phyloP scores from a whole-genome alignment of 306 rosid genomes.

The Mimosa pudica region DNA sequence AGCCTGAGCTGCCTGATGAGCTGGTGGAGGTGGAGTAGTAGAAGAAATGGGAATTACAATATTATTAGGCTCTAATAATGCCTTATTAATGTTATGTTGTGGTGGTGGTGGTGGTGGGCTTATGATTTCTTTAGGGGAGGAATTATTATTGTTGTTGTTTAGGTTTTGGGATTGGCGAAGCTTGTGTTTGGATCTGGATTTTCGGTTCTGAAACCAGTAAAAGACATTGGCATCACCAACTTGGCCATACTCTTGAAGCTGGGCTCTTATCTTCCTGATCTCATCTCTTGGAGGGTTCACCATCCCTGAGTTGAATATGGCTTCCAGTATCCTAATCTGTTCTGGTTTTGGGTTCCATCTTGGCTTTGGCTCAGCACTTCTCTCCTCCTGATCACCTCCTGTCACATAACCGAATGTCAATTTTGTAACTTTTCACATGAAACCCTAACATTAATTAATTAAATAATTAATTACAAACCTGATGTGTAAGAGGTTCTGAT shows the following conservation, averaged over 20 bases:
- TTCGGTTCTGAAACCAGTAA: constrained; percentile 97
- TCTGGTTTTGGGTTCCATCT: constrained; percentile 98
- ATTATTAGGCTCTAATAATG: constrained; percentile 21
- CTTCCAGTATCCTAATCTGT: constrained; percentile 87
- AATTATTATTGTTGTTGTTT: constrained; percentile 6
- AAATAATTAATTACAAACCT: constrained; percentile 35
- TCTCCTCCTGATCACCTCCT: constrained; percentile 53
- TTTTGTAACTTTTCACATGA: background rate
- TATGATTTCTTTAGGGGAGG: background rate
- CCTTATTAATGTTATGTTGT: background rate
- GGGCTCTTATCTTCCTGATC: constrained; percentile 86
- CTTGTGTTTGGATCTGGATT: constrained; percentile 96
- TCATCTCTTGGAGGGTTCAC: constrained; percentile 97
- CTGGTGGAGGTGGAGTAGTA: constrained; percentile 33
- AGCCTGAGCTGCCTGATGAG: too few species aligned
- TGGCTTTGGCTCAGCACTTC: constrained; percentile 94
- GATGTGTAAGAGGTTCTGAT: constrained; percentile 66
- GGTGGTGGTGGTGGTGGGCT: background rate
- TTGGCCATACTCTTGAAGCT: constrained; percentile 89
- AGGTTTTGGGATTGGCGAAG: constrained; percentile 54
- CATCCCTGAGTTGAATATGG: constrained; percentile 94
- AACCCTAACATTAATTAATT: too few species aligned
- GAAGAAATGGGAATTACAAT: constrained; percentile 55
- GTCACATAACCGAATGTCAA: background rate
- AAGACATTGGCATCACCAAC: constrained; percentile 98